These are phyloP conservation scores for Hericium coralloides DNA, from an alignment of 768 basidiomycete genomes.

Conservation along the genomic window DNA sequence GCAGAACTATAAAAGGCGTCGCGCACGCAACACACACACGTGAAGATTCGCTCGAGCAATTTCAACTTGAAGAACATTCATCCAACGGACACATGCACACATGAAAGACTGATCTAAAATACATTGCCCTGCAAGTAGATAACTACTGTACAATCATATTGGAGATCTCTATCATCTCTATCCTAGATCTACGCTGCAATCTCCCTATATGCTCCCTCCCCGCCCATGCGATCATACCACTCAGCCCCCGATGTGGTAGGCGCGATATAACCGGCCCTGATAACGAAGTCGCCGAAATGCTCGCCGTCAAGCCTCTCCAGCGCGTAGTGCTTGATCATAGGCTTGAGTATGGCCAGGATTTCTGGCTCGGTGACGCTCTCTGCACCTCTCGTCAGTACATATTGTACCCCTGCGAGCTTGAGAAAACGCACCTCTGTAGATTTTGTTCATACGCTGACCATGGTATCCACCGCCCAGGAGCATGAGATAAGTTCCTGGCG, in stretches of 20 bases:
- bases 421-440: conserved; percentile 63
- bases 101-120: background rate
- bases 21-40: too few species aligned
- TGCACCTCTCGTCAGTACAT: conserved; percentile 17
- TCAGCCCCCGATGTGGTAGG: conserved; percentile 74
- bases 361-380: conserved; percentile 87
- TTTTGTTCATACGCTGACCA: conserved; percentile 93
- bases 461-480: conserved; percentile 93
- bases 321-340: conserved; percentile 94
- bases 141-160: background rate
- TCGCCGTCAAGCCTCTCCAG: conserved; percentile 82
- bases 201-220: conserved; percentile 53
- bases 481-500: conserved; percentile 88
- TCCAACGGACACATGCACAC: background rate
- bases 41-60: too few species aligned
- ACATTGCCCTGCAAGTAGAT: background rate
- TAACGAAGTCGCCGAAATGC: conserved; percentile 91
- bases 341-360: conserved; percentile 78
- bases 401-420: background rate
- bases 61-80: background rate
- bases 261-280: conserved; percentile 85
- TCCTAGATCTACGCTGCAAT: conserved; percentile 11
- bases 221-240: conserved; percentile 84
- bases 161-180: background rate
- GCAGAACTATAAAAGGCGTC: too few species aligned